Evolutionary conservation across 805 yeast genomes (phyloP), one percentile per base, ranked within the genome.

Genomic region (Cyberlindnera sargentensis): DNA sequence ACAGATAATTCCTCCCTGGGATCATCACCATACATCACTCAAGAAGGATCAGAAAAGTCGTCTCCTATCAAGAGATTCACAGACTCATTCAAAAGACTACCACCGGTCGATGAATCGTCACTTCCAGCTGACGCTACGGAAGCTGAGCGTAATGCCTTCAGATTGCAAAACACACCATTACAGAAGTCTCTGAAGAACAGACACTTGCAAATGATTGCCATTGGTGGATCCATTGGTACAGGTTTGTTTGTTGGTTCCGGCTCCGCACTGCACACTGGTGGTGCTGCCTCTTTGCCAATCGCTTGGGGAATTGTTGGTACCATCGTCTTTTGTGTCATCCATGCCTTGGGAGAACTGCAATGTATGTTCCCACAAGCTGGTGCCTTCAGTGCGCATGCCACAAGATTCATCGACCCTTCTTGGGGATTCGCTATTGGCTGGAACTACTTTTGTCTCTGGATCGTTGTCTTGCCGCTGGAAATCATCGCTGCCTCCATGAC

Each of bases 181-280:
- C 66, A 74, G 38, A 71, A 76, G 50, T 66, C 73, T 10, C 61
- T 79, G 56, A 78, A 76, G 52, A 61, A 66, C 36, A 73, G 84
- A 65, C 85, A 80, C 53, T 58, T 81, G 53, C 78, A 79, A 50
- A 78, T 82, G 75, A 73, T 82, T 47, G 79, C 86, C 31, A 76
- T 82, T 37, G 85, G 85, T 34, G 80, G 84, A 37, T 72, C 81
- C 35, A 75, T 81, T 33, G 86, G 86, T 46, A 79, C 85, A 0
- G 86, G 88, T 57, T 63, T 81, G 44, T 79, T 82, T 48, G 75
- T 81, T 42, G 85, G 84, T 45, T 72, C 83, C 3, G 86, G 85
- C 42, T 62, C 71, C 36, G 76, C 84, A 1, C 65, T 82, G 47
- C 58, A 59, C 31, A 67, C 71, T 20, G 83, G 83, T 55, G 88